A percentile compares a stretch with the other conserved stretches of the same genome.
Conservation (phyloP, 129 eudicot genomes). For the Escallonia herrerae region DNA sequence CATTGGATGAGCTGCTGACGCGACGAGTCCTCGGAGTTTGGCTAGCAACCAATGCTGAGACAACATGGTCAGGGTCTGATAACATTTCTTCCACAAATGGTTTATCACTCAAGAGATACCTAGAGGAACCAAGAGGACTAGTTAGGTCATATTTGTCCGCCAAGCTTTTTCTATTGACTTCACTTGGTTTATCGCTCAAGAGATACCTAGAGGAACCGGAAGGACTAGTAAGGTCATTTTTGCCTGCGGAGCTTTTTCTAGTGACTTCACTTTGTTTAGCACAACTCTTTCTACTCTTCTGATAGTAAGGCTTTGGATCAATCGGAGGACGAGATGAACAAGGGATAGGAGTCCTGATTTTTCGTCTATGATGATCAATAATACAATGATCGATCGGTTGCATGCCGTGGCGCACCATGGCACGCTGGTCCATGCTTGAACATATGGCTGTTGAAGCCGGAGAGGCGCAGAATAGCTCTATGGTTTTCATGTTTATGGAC, state of each 20-base stretch:
- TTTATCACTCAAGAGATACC: constrained; percentile 28
- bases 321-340: constrained; percentile 18
- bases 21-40: constrained; percentile 1
- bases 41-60: constrained; percentile 3
- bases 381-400: constrained; percentile 15
- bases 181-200: not conserved
- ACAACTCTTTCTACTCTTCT: constrained; percentile 15
- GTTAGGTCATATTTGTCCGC: constrained; percentile 22
- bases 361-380: constrained; percentile 8
- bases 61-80: not conserved
- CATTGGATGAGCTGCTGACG: not conserved
- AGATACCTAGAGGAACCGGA: constrained; percentile 23
- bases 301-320: constrained; percentile 19
- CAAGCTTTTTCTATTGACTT: constrained; percentile 33
- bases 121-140: constrained; percentile 20
- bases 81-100: constrained; percentile 30
- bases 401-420: constrained; percentile 27
- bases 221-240: constrained; percentile 11
- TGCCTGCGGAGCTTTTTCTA: constrained; percentile 41
- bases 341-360: constrained; percentile 10
- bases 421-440: constrained; percentile 42
- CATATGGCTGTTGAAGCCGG: constrained; percentile 66
- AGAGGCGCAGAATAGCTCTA: constrained; percentile 53
- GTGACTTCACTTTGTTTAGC: constrained; percentile 10
- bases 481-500: constrained; percentile 30